Evolutionary conservation across 2,329 filamentous ascomycete genomes (phyloP), one percentile per base, ranked within the genome.

Genomic region (Fusarium caatingaense): DNA sequence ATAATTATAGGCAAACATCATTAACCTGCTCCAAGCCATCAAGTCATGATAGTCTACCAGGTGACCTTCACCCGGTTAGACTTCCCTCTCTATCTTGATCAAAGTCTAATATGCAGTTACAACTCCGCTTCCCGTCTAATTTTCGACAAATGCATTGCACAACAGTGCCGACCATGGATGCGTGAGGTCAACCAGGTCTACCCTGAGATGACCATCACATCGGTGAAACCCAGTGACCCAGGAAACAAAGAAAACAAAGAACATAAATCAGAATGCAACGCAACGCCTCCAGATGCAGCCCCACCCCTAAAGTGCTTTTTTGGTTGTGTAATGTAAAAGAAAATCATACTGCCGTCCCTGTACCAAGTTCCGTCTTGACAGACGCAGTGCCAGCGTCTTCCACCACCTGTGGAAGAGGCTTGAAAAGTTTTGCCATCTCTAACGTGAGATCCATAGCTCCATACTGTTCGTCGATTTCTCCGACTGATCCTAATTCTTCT

Each of bases 401-500:
- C 68, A 81, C 81, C 69, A 81, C 79, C 66, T 78, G 79, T 66
- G 83, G 80, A 73, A 87, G 76, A 84, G 90, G 90, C 74, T 85
- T 88, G 78, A 93, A 93, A 53, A 93, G 83, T 72, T 89, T 84
- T 75, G 88, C 88, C 90, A 93, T 92, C 79, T 93, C 87, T 65
- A 93, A 83, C 10, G 88, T 91, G 71, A 91, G 83, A 76, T 91
- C 86, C 69, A 83, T 83, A 42, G 88, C 81, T 9, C 88, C 90
- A 76, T 90, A 93, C 61, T 87, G 85, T 68, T 89, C 87, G 75
- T 92, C 88, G 67, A 93, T 91, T 58, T 90, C 87, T 69, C 87
- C 88, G 28, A 93, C 85, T 32, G 89, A 91, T 68, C 91, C 91
- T 60, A 91, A 81, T 71, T 91, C 89, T 72, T 92, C 88, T 25